Evolutionary conservation across 208 protist genomes (phyloP), one percentile per base, ranked within the genome.

Genomic region (Baffinella frigidus): DNA sequence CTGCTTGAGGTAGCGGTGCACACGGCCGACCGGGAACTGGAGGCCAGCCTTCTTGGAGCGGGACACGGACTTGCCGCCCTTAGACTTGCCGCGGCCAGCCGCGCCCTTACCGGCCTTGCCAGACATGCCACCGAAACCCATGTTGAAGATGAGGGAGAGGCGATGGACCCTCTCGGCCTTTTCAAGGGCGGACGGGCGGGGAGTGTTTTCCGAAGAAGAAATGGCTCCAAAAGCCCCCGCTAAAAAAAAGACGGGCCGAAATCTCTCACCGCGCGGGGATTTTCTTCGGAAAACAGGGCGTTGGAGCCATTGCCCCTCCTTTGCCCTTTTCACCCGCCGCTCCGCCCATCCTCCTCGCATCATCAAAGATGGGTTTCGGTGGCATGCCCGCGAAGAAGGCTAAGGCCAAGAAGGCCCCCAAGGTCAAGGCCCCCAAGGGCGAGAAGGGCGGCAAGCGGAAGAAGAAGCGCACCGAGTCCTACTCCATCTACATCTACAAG

Each of bases 11-110:
- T 98, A 95, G 81, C 97, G 96, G 95, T 98, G 97, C 51, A 99
- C 95, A 95, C 98, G 97, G 93, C 98, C 98, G 36, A 99, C 98
- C 67, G 98, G 98, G 96, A 99, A 99, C 95, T 98, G 97, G 51
- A 99, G 97, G 50, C 98, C 98, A 24, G 98, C 98, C 95, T 97
- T 97, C 48, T 95, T 95, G 90, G 98, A 99, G 93, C 97, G 96
- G 56, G 97, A 96, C 74, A 94, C 93, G 81, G 92, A 83, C 96
- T 98, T 96, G 68, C 68, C 83, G 35, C 91, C 92, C 92, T 93
- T 94, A 33, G 51, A 41, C 41, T 89, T 93, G 51, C 93, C 93
- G 38, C 92, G 83, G 33, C 92, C 92, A 64, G 89, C 89, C 14
- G 89, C 89, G 20, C 92, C 92, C 41, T 93, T 93, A 14, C 39